Evolutionary conservation across 1,139 yeast genomes (phyloP).

Genomic region (Arxiozyma slooffiae): DNA sequence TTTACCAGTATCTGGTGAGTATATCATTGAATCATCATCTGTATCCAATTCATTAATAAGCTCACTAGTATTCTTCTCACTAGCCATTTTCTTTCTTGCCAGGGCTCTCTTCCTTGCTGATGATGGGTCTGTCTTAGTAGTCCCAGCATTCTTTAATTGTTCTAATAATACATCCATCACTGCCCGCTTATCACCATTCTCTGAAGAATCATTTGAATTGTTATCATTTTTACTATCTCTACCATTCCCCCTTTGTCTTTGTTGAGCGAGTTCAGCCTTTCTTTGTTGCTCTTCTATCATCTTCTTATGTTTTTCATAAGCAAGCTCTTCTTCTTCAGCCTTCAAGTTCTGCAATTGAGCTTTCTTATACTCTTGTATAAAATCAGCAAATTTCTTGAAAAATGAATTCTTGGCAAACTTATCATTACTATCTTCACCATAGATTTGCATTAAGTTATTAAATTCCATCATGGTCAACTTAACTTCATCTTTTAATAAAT

Average conservation of each 20-base stretch:
- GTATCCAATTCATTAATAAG: conserved; percentile 17
- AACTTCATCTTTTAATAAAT: conserved; percentile 53
- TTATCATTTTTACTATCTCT: conserved; percentile 9
- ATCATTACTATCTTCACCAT: conserved; percentile 71
- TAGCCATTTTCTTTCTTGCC: conserved; percentile 53
- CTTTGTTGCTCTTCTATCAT: conserved; percentile 41
- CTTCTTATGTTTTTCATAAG: conserved; percentile 57
- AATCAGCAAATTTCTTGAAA: conserved; percentile 56
- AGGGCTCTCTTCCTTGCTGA: conserved; percentile 77
- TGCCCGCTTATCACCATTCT: conserved; percentile 36
- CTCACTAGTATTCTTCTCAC: conserved; percentile 26
- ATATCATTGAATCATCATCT: conserved; percentile 23
- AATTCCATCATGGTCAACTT: conserved; percentile 56
- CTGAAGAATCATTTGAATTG: conserved; percentile 23
- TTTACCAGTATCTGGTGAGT: conserved; percentile 16
- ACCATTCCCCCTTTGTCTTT: conserved; percentile 7
- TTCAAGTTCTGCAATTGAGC: conserved; percentile 56
- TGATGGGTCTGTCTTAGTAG: conserved; percentile 60
- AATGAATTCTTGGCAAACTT: conserved; percentile 58
- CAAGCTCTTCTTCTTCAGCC: conserved; percentile 59
- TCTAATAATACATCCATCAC: conserved; percentile 70
- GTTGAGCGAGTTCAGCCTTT: conserved; percentile 14
- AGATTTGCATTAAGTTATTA: conserved; percentile 58
- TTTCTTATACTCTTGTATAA: conserved; percentile 54
- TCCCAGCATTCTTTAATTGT: conserved; percentile 65